Conservation (phyloP, 495 filamentous ascomycete species). For the Neurospora sp. region DNA sequence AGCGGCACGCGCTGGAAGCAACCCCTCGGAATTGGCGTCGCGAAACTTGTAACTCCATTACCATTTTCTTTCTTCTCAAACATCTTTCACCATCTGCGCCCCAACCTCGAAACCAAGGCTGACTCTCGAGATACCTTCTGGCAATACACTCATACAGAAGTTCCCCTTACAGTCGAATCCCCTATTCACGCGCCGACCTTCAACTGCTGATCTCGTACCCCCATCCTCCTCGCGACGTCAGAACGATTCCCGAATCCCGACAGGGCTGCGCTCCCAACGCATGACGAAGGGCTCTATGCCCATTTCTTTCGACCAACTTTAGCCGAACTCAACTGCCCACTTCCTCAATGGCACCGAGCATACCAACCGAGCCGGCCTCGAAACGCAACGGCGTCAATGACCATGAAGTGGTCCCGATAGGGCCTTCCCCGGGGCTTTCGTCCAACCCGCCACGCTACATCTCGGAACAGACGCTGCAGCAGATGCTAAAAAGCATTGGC, state of each 20-base stretch:
- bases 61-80: neutral
- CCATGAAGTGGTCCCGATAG: slow-evolving; percentile 14
- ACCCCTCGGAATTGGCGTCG: neutral
- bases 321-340: neutral
- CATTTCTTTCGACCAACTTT: neutral
- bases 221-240: neutral
- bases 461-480: slow-evolving; percentile 27
- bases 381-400: slow-evolving; percentile 3
- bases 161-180: neutral
- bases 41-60: neutral
- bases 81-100: neutral
- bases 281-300: neutral
- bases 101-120: neutral
- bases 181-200: neutral
- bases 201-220: neutral
- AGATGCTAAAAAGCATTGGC: slow-evolving; percentile 25
- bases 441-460: slow-evolving; percentile 31
- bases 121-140: neutral
- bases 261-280: neutral
- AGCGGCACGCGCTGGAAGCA: neutral
- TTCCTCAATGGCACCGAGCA: slow-evolving; percentile 13
- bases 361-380: slow-evolving; percentile 5
- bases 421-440: slow-evolving; percentile 29
- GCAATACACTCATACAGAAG: neutral
- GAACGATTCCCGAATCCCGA: neutral